Percentiles rank a stretch among this genome's conserved stretches.
phyloP scores from a whole-genome alignment of 1,284 basidiomycete species.

The Tylopilus sp. region DNA sequence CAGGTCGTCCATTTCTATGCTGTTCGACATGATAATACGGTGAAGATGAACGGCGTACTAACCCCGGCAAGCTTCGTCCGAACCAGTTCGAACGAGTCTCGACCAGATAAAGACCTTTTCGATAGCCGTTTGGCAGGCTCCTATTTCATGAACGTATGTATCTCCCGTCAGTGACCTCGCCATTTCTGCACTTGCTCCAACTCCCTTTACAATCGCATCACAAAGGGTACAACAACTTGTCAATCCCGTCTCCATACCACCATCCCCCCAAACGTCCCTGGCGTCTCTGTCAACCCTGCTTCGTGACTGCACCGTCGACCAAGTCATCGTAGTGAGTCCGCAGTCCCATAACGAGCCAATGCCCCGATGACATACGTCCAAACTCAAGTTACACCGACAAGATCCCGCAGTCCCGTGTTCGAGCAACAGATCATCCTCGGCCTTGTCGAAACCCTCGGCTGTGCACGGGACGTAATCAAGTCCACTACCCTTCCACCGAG shows the following conservation, averaged over 20 bases:
- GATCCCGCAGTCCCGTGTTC: slow-evolving; percentile 27
- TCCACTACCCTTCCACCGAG: slow-evolving; percentile 32
- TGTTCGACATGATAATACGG: slow-evolving; percentile 17
- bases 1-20: slow-evolving; percentile 28
- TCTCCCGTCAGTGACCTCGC: too few relatives aligned
- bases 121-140: too few relatives aligned
- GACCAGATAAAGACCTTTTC: too few relatives aligned
- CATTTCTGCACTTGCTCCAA: background rate
- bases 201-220: background rate
- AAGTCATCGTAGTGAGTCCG: slow-evolving; percentile 36
- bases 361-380: background rate
- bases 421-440: slow-evolving; percentile 34
- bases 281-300: slow-evolving; percentile 34
- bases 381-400: slow-evolving; percentile 21
- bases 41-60: background rate
- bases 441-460: slow-evolving; percentile 36
- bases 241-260: slow-evolving; percentile 40
- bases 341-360: background rate
- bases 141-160: too few relatives aligned
- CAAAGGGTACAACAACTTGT: slow-evolving; percentile 25
- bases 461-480: slow-evolving; percentile 32
- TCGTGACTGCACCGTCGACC: slow-evolving; percentile 41
- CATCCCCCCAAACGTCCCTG: slow-evolving; percentile 30
- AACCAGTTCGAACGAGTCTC: slow-evolving; percentile 2
- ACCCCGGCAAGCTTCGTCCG: background rate